Base-by-base conservation (phyloP, 495 filamentous ascomycete species). In the Coniosporium apollinis region DNA sequence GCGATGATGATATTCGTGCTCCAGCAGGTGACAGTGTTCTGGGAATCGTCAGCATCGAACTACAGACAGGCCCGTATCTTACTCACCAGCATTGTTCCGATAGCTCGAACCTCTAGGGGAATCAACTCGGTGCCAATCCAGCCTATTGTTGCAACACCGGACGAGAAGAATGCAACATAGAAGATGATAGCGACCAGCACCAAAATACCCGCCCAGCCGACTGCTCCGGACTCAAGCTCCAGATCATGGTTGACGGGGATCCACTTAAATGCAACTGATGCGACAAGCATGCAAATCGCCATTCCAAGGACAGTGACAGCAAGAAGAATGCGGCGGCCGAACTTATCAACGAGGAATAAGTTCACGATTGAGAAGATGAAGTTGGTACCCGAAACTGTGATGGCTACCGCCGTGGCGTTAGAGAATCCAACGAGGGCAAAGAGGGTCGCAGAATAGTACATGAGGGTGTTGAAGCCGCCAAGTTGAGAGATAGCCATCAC, bases 101-200 rank as follows among this genome's bases (percentile, higher is more conserved):
- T 19, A 10, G 42, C 42, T 5, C 42, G 38, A 14, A 44, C 42
- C 17, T 40, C 30, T 8, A 34, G 22, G 15, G 42, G 38, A 19
- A 40, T 39, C 10, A 44, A 25, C 28, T 44, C 42, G 17, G 38
- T 44, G 21, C 40, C 40, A 28, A 43, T 38, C 40, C 40, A 43
- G 11, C 25, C 36, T 18, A 43, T 43, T 5, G 40, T 38, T 14
- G 40, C 40, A 18, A 43, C 20, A 30, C 39, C 31, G 19, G 8
- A 28, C 25, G 22, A 25, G 31, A 20, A 39, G 36, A 35, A 39
- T 10, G 3, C 29, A 16, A 46, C 31, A 32, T 43, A 39, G 34
- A 38, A 2, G 19, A 41, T 32, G 28, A 43, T 39, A 22, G 31
- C 18, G 22, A 46, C 39, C 15, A 38, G 29, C 19, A 34, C 9